Evolutionary conservation across 2,329 filamentous ascomycete species (phyloP).

Genomic region (Pyrenochaeta sp.): DNA sequence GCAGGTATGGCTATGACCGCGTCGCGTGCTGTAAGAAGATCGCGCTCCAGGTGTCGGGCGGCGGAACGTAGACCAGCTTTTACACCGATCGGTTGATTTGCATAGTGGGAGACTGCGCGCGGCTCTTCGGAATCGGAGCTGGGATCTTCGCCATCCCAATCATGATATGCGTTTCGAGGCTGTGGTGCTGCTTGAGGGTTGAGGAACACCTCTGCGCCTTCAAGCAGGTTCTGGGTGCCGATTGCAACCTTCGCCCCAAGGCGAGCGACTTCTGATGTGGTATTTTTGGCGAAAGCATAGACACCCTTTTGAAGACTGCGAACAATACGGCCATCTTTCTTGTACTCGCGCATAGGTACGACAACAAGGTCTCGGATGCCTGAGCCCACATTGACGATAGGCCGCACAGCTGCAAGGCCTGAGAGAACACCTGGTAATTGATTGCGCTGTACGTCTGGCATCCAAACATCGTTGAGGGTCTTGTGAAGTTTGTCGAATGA

Average conservation of each 20-base stretch:
- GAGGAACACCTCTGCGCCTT: slow-evolving; percentile 85
- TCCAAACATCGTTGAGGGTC: slow-evolving; percentile 95
- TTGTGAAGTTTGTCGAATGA: slow-evolving; percentile 91
- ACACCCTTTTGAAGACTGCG: slow-evolving; percentile 93
- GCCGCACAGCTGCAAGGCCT: slow-evolving; percentile 87
- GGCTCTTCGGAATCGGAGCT: slow-evolving; percentile 72
- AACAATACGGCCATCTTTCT: slow-evolving; percentile 90
- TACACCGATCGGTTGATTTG: slow-evolving; percentile 90
- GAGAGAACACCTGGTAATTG: slow-evolving; percentile 90
- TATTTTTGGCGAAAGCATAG: slow-evolving; percentile 88
- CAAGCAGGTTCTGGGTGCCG: slow-evolving; percentile 91
- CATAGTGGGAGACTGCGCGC: slow-evolving; percentile 88
- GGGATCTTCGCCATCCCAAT: slow-evolving; percentile 65
- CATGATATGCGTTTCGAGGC: slow-evolving; percentile 32
- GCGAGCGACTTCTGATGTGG: slow-evolving; percentile 92
- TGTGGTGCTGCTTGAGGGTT: slow-evolving; percentile 45
- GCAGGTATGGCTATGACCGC: slow-evolving; percentile 94
- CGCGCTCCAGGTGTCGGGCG: slow-evolving; percentile 81
- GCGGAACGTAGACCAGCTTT: slow-evolving; percentile 85
- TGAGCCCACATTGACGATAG: slow-evolving; percentile 87
- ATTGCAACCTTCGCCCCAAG: slow-evolving; percentile 93
- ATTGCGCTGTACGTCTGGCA: slow-evolving; percentile 86
- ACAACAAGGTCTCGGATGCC: slow-evolving; percentile 87
- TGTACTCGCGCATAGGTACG: slow-evolving; percentile 90
- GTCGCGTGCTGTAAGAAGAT: slow-evolving; percentile 85